Percentiles rank a stretch among this genome's conserved stretches.
Evolutionary conservation across 2,329 filamentous ascomycete genomes (phyloP).

Genomic region (Cladorrhinum sp.): DNA sequence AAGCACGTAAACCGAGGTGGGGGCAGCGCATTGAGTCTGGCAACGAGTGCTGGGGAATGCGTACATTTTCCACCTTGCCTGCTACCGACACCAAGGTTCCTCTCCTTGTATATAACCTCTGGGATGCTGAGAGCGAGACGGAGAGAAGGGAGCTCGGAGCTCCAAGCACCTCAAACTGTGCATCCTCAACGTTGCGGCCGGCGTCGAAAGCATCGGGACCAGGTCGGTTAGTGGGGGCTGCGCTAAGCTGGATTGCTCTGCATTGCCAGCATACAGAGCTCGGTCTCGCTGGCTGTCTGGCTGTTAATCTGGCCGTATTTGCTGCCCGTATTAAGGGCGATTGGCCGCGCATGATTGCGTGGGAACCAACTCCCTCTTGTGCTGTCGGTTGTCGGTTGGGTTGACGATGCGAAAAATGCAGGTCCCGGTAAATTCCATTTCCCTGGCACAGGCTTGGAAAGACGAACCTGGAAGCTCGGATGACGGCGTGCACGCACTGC

Average conservation of each 20-base stretch:
- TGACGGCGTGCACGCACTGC: neutral
- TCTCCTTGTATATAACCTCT: slow-evolving; percentile 86
- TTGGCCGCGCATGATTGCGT: slow-evolving; percentile 42
- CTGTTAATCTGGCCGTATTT: slow-evolving; percentile 29
- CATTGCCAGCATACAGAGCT: slow-evolving; percentile 53
- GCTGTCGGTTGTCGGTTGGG: neutral
- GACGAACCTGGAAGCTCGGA: slow-evolving; percentile 9
- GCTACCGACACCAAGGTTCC: slow-evolving; percentile 88
- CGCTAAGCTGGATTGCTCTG: slow-evolving; percentile 61
- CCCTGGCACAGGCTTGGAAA: slow-evolving; percentile 6
- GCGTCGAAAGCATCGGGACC: slow-evolving; percentile 56
- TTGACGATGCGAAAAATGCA: slow-evolving; percentile 8
- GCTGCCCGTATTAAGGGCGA: slow-evolving; percentile 39
- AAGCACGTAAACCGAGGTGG: neutral
- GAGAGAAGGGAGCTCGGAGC: slow-evolving; percentile 91
- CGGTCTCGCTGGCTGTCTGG: slow-evolving; percentile 22
- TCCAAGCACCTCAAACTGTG: slow-evolving; percentile 89
- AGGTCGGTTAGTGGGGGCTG: slow-evolving; percentile 54
- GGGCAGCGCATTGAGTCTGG: neutral
- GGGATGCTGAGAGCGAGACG: slow-evolving; percentile 86
- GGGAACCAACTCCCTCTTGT: neutral
- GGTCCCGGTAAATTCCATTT: slow-evolving; percentile 21
- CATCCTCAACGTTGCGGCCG: slow-evolving; percentile 59
- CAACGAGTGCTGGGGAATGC: slow-evolving; percentile 20
- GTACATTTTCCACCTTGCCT: slow-evolving; percentile 85